Percentiles rank a stretch among this genome's conserved stretches.
Conservation (phyloP, 352 stramenopile species). For the Globisporangium rhizosaccharum region DNA sequence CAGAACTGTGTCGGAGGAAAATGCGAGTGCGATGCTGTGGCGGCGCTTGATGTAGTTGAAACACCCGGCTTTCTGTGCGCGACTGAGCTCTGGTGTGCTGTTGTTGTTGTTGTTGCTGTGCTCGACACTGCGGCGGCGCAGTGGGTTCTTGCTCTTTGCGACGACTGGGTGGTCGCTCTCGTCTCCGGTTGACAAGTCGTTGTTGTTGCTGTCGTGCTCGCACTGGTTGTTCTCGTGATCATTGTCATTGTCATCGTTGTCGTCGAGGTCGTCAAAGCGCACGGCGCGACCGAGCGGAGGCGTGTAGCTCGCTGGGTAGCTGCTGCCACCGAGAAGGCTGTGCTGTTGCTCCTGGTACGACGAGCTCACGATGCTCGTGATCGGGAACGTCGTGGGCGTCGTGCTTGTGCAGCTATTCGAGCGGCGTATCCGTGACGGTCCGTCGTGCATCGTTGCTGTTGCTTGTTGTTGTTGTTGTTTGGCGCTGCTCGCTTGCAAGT, state of each 20-base stretch:
- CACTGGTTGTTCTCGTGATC: neutral
- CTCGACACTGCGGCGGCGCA: constrained; percentile 18
- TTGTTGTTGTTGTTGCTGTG: no score
- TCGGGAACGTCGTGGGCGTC: constrained; percentile 2
- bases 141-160: neutral
- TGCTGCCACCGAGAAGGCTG: neutral
- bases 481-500: neutral
- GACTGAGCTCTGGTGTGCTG: constrained; percentile 26
- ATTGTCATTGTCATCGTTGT: constrained; percentile 16
- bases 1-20: constrained; percentile 34
- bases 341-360: constrained; percentile 9
- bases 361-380: constrained; percentile 6
- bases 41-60: constrained; percentile 80
- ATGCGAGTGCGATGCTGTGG: constrained; percentile 66
- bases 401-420: constrained; percentile 12
- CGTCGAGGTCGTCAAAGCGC: constrained; percentile 19
- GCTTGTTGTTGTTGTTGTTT: neutral
- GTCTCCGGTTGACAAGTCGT: constrained; percentile 9
- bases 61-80: constrained; percentile 71
- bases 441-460: neutral
- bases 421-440: constrained; percentile 7
- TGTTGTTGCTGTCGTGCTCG: constrained; percentile 12
- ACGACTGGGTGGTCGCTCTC: constrained; percentile 4
- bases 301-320: constrained; percentile 6
- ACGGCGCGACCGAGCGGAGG: constrained; percentile 7